Evolutionary conservation across 2,329 filamentous ascomycete genomes (phyloP).

Genomic region (Neoscytalidium dimidiatum): DNA sequence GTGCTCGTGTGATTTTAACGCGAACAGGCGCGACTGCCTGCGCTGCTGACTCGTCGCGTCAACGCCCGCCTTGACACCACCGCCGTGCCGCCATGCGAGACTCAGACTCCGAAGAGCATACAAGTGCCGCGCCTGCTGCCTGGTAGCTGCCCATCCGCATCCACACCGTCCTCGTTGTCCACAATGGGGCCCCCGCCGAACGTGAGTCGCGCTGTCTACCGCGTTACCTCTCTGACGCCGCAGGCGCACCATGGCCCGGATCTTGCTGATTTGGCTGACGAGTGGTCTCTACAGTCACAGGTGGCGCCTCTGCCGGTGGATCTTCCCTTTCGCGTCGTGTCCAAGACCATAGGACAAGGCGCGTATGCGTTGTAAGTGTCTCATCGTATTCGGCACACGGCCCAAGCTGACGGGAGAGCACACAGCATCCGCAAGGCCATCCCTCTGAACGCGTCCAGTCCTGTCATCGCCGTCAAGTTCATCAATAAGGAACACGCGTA

Average conservation of each 20-base stretch:
- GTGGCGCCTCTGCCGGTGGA: constrained; percentile 80
- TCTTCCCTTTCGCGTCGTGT: constrained; percentile 91
- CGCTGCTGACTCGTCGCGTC: constrained; percentile 10
- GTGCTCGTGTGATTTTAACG: constrained; percentile 8
- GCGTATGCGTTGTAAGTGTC: constrained; percentile 90
- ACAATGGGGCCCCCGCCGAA: constrained; percentile 32
- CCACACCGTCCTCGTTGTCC: neutral
- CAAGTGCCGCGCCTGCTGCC: neutral
- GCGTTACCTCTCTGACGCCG: neutral
- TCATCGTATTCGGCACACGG: constrained; percentile 1
- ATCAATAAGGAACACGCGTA: constrained; percentile 97
- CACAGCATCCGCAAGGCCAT: constrained; percentile 87
- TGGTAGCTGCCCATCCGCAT: neutral
- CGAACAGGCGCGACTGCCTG: constrained; percentile 16
- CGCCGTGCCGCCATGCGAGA: constrained; percentile 4
- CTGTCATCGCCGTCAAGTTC: constrained; percentile 95
- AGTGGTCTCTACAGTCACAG: constrained; percentile 66
- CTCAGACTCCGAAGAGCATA: neutral
- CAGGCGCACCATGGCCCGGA: neutral
- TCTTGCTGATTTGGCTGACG: neutral
- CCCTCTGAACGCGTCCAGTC: constrained; percentile 66
- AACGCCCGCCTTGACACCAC: constrained; percentile 6
- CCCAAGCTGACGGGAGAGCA: constrained; percentile 22
- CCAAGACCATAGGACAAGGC: constrained; percentile 93
- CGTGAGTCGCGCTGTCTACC: constrained; percentile 23